Evolutionary conservation across 2,329 filamentous ascomycete genomes (phyloP).

Genomic region (Parastagonospora nodorum): DNA sequence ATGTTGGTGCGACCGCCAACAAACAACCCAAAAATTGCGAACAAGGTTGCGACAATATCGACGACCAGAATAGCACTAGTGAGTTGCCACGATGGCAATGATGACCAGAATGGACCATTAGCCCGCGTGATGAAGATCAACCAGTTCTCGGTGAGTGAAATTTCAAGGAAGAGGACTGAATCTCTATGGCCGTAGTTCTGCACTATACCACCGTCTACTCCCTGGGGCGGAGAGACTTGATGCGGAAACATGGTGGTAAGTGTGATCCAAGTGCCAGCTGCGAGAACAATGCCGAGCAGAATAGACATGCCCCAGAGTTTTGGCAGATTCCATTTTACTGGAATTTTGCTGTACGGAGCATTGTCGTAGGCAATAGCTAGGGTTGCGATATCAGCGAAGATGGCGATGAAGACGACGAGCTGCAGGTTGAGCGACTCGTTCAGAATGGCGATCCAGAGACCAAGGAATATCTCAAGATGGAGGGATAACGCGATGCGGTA

Average conservation of each 20-base stretch:
- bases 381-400: conserved; percentile 91
- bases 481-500: conserved; percentile 93
- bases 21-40: conserved; percentile 87
- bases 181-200: conserved; percentile 87
- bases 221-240: conserved; percentile 48
- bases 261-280: conserved; percentile 84
- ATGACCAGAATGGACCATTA: conserved; percentile 91
- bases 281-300: conserved; percentile 79
- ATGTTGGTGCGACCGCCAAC: conserved; percentile 72
- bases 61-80: conserved; percentile 77
- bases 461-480: conserved; percentile 89
- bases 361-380: conserved; percentile 94
- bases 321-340: conserved; percentile 94
- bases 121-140: conserved; percentile 95
- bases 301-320: conserved; percentile 94
- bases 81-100: conserved; percentile 85
- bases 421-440: conserved; percentile 85
- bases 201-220: conserved; percentile 78
- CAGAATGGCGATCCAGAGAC: conserved; percentile 87
- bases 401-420: conserved; percentile 90
- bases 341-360: conserved; percentile 81
- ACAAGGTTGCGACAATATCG: conserved; percentile 82
- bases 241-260: conserved; percentile 78
- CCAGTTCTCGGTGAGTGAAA: conserved; percentile 93
- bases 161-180: conserved; percentile 84